These are phyloP conservation scores for Solanum chmielewskii DNA, from an alignment of 257 asterid species.

Conservation along the genomic window DNA sequence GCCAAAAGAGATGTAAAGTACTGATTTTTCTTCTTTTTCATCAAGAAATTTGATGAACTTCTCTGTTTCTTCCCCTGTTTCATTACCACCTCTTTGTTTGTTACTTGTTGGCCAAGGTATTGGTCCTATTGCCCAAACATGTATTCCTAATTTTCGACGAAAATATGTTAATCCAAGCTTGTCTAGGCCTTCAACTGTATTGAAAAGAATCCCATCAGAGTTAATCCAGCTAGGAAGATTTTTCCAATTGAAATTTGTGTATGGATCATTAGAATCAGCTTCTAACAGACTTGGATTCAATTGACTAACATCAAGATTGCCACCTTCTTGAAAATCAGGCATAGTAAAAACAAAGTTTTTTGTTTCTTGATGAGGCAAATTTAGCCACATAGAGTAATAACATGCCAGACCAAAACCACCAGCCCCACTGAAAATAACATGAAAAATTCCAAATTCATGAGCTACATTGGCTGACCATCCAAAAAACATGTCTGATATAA, in stretches of 20 bases:
- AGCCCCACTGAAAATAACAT: conserved; percentile 17
- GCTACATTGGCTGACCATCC: conserved; percentile 28
- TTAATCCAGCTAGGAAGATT: conserved; percentile 9
- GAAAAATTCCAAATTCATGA: conserved; percentile 9
- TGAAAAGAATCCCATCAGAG: conserved; percentile 27
- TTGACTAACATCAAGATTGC: neutral
- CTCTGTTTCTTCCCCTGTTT: conserved; percentile 2
- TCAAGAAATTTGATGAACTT: conserved; percentile 23
- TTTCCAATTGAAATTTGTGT: conserved; percentile 1
- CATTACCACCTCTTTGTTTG: conserved; percentile 8
- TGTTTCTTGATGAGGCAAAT: conserved; percentile 10
- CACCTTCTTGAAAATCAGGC: conserved; percentile 18
- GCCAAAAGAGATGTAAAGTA: conserved; percentile 32
- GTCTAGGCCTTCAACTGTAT: conserved; percentile 26
- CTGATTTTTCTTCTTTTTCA: conserved; percentile 12
- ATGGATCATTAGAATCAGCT: neutral
- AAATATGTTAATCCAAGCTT: conserved; percentile 10
- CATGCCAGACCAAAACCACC: conserved; percentile 27
- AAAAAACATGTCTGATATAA: conserved; percentile 28
- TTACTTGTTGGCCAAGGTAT: neutral
- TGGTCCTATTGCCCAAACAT: conserved; percentile 19
- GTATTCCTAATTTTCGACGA: conserved; percentile 7
- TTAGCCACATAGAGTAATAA: conserved; percentile 8
- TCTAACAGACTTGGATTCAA: neutral
- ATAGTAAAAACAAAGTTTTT: neutral